These are phyloP conservation scores for Venturia nashicola DNA, from an alignment of 2,329 filamentous ascomycete genomes.

Conservation along the genomic window DNA sequence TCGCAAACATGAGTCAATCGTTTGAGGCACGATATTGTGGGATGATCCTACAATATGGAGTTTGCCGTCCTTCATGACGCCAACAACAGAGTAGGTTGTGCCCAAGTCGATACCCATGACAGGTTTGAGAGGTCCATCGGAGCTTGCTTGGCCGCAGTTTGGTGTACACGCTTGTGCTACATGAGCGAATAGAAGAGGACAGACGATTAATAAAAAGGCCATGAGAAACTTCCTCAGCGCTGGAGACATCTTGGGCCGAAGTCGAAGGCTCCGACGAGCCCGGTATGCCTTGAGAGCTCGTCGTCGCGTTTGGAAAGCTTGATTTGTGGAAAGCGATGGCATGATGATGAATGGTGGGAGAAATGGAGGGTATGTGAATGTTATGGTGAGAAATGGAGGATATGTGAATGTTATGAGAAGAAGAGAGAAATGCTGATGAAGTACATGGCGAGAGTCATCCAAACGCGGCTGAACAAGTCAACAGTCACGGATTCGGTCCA, in stretches of 20 bases:
- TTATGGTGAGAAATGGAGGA: neutral
- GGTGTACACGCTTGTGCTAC: neutral
- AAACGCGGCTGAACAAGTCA: neutral
- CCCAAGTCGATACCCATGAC: constrained; percentile 94
- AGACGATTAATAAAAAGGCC: neutral
- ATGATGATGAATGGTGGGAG: neutral
- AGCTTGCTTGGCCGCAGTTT: neutral
- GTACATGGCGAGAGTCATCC: neutral
- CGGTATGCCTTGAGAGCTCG: neutral
- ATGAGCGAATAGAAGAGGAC: neutral
- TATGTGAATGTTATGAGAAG: neutral
- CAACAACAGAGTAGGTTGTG: constrained; percentile 78
- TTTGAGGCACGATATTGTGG: constrained; percentile 23
- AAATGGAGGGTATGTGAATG: neutral
- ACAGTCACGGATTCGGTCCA: neutral
- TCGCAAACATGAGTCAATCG: neutral
- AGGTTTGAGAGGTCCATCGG: constrained; percentile 13
- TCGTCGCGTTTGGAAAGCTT: neutral
- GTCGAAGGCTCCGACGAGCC: neutral
- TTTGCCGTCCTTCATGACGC: constrained; percentile 92
- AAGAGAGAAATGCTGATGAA: neutral
- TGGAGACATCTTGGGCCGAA: neutral
- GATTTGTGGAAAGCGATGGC: neutral
- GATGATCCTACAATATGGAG: constrained; percentile 96
- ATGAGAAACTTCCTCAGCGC: neutral